Conservation (phyloP, 2,329 filamentous ascomycete species). For the Macrophomina phaseolina region DNA sequence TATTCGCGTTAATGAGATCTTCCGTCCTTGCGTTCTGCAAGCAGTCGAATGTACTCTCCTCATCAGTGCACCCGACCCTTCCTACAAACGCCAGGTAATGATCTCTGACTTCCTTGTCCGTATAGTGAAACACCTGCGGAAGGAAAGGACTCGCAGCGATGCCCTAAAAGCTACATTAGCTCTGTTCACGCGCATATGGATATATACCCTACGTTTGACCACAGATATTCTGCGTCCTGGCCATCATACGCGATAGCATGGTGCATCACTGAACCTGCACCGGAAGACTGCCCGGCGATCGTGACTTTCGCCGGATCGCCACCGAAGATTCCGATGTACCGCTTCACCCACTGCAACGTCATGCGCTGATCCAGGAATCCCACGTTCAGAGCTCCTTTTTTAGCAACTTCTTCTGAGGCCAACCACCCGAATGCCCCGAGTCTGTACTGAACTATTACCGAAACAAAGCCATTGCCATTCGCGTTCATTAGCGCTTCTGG, state of each 20-base stretch:
- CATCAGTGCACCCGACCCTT: not conserved
- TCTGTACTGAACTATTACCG: not conserved
- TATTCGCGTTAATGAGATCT: not conserved
- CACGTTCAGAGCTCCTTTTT: constrained; percentile 62
- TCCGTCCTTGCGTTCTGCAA: not conserved
- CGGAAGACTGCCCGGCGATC: constrained; percentile 65
- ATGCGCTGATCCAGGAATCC: constrained; percentile 69
- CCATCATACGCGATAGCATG: not conserved
- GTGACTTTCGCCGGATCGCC: constrained; percentile 65
- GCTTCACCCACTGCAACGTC: constrained; percentile 65
- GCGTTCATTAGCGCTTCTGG: not conserved
- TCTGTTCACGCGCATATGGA: constrained; percentile 29
- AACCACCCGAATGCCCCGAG: not conserved
- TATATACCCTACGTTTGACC: constrained; percentile 25
- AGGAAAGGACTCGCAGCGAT: not conserved
- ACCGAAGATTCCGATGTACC: constrained; percentile 58
- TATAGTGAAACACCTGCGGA: not conserved
- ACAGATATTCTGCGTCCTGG: not conserved
- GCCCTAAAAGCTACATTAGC: constrained; percentile 29
- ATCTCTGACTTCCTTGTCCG: not conserved
- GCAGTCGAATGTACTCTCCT: not conserved
- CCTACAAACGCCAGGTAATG: not conserved
- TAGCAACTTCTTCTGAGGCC: not conserved
- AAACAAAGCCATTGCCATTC: not conserved
- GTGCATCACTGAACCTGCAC: constrained; percentile 59